Percentiles rank a stretch among this genome's conserved stretches.
Conservation (phyloP, 257 asterid genomes). For the Solanum sejunctum region DNA sequence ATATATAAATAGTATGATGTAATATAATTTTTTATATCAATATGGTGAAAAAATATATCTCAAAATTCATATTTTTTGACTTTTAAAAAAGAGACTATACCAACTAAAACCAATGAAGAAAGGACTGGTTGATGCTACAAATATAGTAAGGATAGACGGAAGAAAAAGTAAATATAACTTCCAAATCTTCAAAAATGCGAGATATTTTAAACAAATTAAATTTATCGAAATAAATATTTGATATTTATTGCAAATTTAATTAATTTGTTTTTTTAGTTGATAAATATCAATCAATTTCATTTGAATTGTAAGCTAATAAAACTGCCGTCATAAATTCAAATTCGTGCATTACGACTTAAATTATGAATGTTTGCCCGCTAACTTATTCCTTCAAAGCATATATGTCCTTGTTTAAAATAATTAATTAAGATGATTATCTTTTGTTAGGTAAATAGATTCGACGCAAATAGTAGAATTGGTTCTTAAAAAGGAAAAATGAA, state of each 20-base stretch:
- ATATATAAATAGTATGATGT: too few species aligned
- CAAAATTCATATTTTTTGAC: too few species aligned
- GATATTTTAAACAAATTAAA: too few species aligned
- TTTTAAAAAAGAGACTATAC: too few species aligned
- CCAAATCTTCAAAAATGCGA: too few species aligned
- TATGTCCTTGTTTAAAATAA: background rate
- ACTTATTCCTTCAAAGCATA: background rate
- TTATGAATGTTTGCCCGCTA: background rate
- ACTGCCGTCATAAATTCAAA: background rate
- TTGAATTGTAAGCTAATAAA: background rate
- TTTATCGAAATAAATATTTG: too few species aligned
- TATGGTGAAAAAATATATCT: too few species aligned
- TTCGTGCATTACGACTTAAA: background rate
- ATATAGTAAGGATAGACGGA: too few species aligned
- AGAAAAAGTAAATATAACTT: too few species aligned
- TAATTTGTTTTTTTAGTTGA: background rate
- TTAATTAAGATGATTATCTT: background rate
- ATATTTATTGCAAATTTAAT: background rate
- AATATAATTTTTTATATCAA: too few species aligned
- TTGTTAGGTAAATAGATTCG: background rate
- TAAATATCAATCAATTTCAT: background rate
- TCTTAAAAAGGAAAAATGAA: background rate
- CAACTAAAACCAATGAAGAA: too few species aligned
- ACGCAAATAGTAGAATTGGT: background rate
- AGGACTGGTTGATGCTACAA: background rate